Conservation (phyloP, 2,329 filamentous ascomycete species). For the Emericellopsis cladophorae region DNA sequence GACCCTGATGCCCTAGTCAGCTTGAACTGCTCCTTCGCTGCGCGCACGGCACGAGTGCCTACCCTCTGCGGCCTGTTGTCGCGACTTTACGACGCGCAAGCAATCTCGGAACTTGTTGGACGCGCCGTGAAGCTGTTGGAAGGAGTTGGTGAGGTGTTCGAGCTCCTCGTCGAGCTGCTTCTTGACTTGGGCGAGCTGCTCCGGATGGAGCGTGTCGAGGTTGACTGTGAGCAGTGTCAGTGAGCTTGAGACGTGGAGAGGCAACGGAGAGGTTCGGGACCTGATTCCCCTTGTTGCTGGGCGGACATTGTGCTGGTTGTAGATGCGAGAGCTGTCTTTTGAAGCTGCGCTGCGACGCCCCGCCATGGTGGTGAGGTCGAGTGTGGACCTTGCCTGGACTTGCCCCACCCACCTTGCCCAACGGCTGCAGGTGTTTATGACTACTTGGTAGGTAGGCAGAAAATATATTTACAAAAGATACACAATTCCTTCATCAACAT, state of each 20-base stretch:
- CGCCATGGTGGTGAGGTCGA: background rate
- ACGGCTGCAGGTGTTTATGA: background rate
- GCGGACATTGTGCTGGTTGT: constrained; percentile 6
- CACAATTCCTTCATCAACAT: too few relatives aligned
- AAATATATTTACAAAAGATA: too few relatives aligned
- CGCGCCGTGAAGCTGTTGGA: constrained; percentile 77
- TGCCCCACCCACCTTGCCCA: background rate
- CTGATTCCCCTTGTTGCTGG: constrained; percentile 15
- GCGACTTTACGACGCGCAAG: constrained; percentile 55
- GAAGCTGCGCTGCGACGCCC: background rate
- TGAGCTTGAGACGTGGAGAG: background rate
- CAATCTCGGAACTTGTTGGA: constrained; percentile 91
- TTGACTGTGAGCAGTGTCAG: constrained; percentile 29
- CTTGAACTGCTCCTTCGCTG: background rate
- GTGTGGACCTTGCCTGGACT: background rate
- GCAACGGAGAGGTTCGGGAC: constrained; percentile 6
- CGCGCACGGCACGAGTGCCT: background rate
- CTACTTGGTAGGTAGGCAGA: too few relatives aligned
- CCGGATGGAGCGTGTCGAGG: constrained; percentile 64
- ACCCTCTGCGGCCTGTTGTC: constrained; percentile 19
- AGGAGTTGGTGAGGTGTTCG: constrained; percentile 83
- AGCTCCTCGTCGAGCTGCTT: constrained; percentile 94
- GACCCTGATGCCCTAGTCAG: constrained; percentile 9
- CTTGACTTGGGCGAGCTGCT: constrained; percentile 84
- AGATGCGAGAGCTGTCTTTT: background rate